Percentiles rank a stretch among this genome's conserved stretches.
Evolutionary conservation across 345 rosid species (phyloP).

Genomic region (thale cress (Arabidopsis thaliana)): TAIR10.1 NC_003070.9:396001-396500

Average conservation of each 20-base stretch:
- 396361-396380: conserved; percentile 22
- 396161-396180: conserved; percentile 81
- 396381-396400: neutral
- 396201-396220: conserved; percentile 97
- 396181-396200: conserved; percentile 97
- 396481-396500: conserved; percentile 97
- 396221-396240: conserved; percentile 41
- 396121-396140: no score
- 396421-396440: conserved; percentile 57
- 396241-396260: no score
- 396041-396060: conserved; percentile 85
- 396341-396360: conserved; percentile 99
- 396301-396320: conserved; percentile 73
- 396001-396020: conserved; percentile 2
- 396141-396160: neutral
- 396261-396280: no score
- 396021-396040: conserved; percentile 53
- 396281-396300: conserved; percentile 86
- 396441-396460: conserved; percentile 68
- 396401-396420: conserved; percentile 25
- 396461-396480: conserved; percentile 82
- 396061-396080: conserved; percentile 81
- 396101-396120: neutral
- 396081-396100: conserved; percentile 67
- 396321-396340: conserved; percentile 99